Conservation (phyloP, 768 basidiomycete species). For the Termitomyces sp. region DNA sequence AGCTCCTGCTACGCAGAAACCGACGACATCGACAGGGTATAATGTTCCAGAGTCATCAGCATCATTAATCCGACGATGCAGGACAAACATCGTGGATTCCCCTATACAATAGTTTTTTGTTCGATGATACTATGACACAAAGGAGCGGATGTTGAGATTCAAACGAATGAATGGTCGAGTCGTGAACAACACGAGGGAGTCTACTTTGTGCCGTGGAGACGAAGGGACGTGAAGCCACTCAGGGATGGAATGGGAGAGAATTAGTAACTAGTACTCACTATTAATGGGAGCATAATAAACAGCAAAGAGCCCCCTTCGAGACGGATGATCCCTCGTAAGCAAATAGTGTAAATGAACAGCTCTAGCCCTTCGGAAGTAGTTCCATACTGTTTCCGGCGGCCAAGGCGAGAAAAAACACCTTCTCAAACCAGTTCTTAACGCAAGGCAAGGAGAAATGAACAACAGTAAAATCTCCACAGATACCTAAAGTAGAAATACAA, state of each 20-base stretch:
- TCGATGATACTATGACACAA: neutral
- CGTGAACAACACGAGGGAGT: neutral
- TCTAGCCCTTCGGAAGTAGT: neutral
- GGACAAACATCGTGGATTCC: conserved; percentile 10
- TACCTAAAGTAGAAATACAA: neutral
- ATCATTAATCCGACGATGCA: conserved; percentile 11
- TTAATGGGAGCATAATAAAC: neutral
- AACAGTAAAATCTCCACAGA: neutral
- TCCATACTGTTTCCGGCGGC: neutral
- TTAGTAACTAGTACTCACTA: neutral
- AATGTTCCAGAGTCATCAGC: conserved; percentile 5
- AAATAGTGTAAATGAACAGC: neutral
- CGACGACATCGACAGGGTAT: conserved; percentile 38
- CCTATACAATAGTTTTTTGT: neutral
- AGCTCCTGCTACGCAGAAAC: conserved; percentile 41
- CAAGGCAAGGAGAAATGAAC: neutral
- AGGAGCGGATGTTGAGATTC: neutral
- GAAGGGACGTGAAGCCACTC: neutral
- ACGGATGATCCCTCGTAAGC: neutral
- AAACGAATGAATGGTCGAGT: conserved; percentile 5
- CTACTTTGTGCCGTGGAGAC: neutral
- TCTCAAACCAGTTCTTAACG: neutral
- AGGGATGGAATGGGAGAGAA: neutral
- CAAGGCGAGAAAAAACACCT: neutral
- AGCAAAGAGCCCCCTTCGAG: neutral